Conservation (phyloP, 192 early-diverging fungal species). For the Coemansia sp. region DNA sequence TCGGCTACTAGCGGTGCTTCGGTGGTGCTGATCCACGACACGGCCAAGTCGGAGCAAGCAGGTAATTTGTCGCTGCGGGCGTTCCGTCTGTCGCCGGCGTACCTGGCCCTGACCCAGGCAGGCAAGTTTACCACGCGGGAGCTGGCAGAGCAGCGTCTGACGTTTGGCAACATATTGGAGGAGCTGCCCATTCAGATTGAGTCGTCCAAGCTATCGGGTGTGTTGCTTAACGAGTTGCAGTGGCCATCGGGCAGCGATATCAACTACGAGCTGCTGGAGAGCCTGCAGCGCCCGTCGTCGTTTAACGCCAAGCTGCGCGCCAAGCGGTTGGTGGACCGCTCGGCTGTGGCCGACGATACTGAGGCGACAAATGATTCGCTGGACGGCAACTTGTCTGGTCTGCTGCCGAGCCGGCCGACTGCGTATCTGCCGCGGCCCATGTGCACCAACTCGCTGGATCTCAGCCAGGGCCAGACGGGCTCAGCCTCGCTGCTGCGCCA, state of each 20-base stretch:
- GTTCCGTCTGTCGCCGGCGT: slow-evolving; percentile 80
- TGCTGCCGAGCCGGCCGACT: slow-evolving; percentile 38
- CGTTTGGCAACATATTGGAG: slow-evolving; percentile 86
- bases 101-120: slow-evolving; percentile 80
- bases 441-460: slow-evolving; percentile 70
- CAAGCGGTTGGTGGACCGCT: slow-evolving; percentile 59
- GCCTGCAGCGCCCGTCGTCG: slow-evolving; percentile 58
- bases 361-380: slow-evolving; percentile 27
- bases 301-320: slow-evolving; percentile 60
- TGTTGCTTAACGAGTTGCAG: slow-evolving; percentile 73
- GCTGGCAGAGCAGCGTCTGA: slow-evolving; percentile 72
- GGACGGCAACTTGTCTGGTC: slow-evolving; percentile 47
- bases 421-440: slow-evolving; percentile 57
- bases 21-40: slow-evolving; percentile 93
- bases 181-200: slow-evolving; percentile 85
- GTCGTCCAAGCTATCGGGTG: slow-evolving; percentile 77
- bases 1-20: slow-evolving; percentile 65
- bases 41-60: slow-evolving; percentile 74
- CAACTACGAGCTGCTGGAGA: slow-evolving; percentile 66
- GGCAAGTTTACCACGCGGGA: slow-evolving; percentile 84
- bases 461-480: slow-evolving; percentile 54
- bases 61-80: slow-evolving; percentile 87
- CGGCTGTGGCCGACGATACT: slow-evolving; percentile 61
- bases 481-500: slow-evolving; percentile 34
- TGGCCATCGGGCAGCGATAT: slow-evolving; percentile 40